Conservation (phyloP, 257 asterid species). For the Ilex aquifolium region DNA sequence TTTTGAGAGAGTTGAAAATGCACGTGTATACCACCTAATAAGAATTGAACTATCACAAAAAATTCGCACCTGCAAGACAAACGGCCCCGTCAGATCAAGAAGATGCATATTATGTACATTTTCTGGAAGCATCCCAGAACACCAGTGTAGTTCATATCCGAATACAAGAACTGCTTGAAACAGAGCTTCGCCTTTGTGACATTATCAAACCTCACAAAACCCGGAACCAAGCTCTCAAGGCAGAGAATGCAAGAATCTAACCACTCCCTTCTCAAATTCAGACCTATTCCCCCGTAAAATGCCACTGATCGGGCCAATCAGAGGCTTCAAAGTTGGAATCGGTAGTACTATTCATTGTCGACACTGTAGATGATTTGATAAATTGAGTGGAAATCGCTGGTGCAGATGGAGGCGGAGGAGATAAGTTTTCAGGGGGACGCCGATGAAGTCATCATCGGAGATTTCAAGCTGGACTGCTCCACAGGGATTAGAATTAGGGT, state of each 20-base stretch:
- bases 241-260: slow-evolving; percentile 57
- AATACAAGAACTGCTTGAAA: slow-evolving; percentile 60
- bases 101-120: slow-evolving; percentile 49
- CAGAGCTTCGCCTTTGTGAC: slow-evolving; percentile 68
- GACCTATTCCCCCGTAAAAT: slow-evolving; percentile 50
- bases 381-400: neutral
- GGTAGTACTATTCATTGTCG: slow-evolving; percentile 3
- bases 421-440: neutral
- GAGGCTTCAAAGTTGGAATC: slow-evolving; percentile 16
- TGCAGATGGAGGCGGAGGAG: neutral
- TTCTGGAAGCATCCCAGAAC: slow-evolving; percentile 76
- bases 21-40: too few relatives aligned
- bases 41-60: neutral
- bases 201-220: slow-evolving; percentile 49
- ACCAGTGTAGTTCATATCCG: slow-evolving; percentile 80
- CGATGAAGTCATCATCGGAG: slow-evolving; percentile 42
- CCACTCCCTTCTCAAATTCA: slow-evolving; percentile 64
- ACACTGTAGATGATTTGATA: neutral
- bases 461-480: slow-evolving; percentile 45
- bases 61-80: slow-evolving; percentile 72
- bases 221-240: slow-evolving; percentile 36
- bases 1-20: too few relatives aligned
- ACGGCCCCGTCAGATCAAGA: slow-evolving; percentile 86
- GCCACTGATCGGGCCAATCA: slow-evolving; percentile 40
- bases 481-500: slow-evolving; percentile 13